Percentiles rank a stretch among this genome's conserved stretches.
Conservation (phyloP, 805 yeast genomes). For the Wickerhamomyces silvicola region DNA sequence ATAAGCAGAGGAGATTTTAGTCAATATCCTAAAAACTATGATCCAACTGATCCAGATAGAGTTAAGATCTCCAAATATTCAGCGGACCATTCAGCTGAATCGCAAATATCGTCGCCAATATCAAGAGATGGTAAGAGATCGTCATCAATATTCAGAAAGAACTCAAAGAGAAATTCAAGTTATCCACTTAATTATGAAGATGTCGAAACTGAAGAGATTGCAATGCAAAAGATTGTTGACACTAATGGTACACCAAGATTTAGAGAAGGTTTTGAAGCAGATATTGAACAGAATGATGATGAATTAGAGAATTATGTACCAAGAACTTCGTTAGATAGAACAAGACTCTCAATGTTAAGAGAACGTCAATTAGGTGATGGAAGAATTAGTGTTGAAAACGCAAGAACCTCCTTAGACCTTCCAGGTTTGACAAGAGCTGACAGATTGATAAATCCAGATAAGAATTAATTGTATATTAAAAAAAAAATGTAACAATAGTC, state of each 20-base stretch:
- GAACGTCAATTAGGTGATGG: slow-evolving; percentile 30
- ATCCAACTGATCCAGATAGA: slow-evolving; percentile 75
- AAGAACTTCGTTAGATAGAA: slow-evolving; percentile 32
- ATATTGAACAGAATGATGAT: slow-evolving; percentile 1
- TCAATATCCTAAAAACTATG: slow-evolving; percentile 60
- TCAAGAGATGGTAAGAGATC: slow-evolving; percentile 23
- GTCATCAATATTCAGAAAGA: slow-evolving; percentile 33
- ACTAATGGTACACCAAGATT: slow-evolving; percentile 24
- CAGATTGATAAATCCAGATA: too few species aligned
- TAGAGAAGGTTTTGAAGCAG: slow-evolving; percentile 3
- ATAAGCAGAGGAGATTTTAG: slow-evolving; percentile 59
- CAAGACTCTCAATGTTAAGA: slow-evolving; percentile 30
- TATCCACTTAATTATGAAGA: slow-evolving; percentile 22
- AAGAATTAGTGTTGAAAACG: slow-evolving; percentile 32
- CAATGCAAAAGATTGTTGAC: slow-evolving; percentile 24
- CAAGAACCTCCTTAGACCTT: slow-evolving; percentile 33
- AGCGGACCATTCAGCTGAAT: slow-evolving; percentile 25
- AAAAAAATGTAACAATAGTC: too few species aligned
- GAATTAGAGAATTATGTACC: slow-evolving; percentile 11
- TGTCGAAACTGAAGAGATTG: slow-evolving; percentile 33
- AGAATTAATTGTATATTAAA: too few species aligned
- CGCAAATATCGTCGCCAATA: slow-evolving; percentile 7
- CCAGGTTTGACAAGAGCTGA: slow-evolving; percentile 36
- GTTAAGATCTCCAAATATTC: slow-evolving; percentile 43
- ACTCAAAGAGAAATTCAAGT: slow-evolving; percentile 18